A percentile compares a stretch with the other conserved stretches of the same genome.
Evolutionary conservation across 2,329 filamentous ascomycete species (phyloP).

Genomic region (Nemania abortiva): DNA sequence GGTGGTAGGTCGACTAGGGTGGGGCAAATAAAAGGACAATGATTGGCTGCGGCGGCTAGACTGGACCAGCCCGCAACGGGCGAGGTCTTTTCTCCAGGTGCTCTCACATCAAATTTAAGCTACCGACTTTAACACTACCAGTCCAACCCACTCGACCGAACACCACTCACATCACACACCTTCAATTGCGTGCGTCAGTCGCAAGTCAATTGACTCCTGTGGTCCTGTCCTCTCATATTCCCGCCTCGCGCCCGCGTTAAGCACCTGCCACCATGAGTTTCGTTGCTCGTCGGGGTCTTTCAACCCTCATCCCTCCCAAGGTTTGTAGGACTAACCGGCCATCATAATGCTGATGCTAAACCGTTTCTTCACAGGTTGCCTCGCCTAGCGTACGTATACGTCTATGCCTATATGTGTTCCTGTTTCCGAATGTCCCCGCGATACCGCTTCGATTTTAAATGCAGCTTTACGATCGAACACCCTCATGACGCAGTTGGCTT

Average conservation of each 20-base stretch:
- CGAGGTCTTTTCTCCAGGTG: conserved; percentile 61
- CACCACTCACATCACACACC: conserved; percentile 41
- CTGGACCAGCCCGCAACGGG: conserved; percentile 57
- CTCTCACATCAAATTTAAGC: conserved; percentile 36
- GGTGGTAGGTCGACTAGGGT: conserved; percentile 25
- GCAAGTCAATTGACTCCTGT: conserved; percentile 52
- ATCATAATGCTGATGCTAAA: conserved; percentile 34
- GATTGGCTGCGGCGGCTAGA: conserved; percentile 50
- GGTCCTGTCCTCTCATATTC: conserved; percentile 48
- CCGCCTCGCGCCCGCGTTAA: conserved; percentile 38
- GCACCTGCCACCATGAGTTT: conserved; percentile 83
- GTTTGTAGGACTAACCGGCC: conserved; percentile 59
- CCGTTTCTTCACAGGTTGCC: conserved; percentile 73
- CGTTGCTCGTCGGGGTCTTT: conserved; percentile 89
- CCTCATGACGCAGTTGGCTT: conserved; percentile 11
- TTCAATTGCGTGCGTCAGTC: conserved; percentile 51
- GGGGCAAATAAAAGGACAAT: conserved; percentile 46
- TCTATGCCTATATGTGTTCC: conserved; percentile 28
- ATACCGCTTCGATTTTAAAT: background rate
- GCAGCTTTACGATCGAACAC: background rate
- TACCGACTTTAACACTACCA: conserved; percentile 38
- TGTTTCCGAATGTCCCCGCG: conserved; percentile 21
- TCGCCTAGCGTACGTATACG: conserved; percentile 80
- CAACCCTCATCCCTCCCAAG: conserved; percentile 99
- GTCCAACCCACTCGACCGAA: conserved; percentile 41